These are phyloP conservation scores for Aureobasidium sp. DNA, from an alignment of 2,329 filamentous ascomycete species.

Conservation along the genomic window DNA sequence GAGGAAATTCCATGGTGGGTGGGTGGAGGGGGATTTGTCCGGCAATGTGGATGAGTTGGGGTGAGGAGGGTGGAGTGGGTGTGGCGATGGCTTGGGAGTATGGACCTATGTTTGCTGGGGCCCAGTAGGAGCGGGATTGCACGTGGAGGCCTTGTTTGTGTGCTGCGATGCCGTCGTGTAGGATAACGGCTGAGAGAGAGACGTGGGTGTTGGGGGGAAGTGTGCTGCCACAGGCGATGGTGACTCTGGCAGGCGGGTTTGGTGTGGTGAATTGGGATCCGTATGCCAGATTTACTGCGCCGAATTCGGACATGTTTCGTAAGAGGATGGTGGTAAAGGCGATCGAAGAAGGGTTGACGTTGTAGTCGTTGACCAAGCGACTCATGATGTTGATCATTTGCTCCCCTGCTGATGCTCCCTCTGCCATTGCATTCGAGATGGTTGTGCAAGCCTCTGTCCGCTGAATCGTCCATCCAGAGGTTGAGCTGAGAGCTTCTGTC, in stretches of 20 bases:
- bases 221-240: conserved; percentile 63
- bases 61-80: conserved; percentile 20
- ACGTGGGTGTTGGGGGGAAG: conserved; percentile 54
- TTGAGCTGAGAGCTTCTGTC: neutral
- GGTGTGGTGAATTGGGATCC: conserved; percentile 62
- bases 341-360: conserved; percentile 23
- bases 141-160: conserved; percentile 61
- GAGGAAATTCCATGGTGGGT: conserved; percentile 58
- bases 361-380: conserved; percentile 21
- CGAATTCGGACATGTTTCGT: conserved; percentile 71
- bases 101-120: conserved; percentile 92
- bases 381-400: conserved; percentile 34
- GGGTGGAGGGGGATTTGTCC: conserved; percentile 89
- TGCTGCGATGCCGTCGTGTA: conserved; percentile 20
- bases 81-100: conserved; percentile 80
- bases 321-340: conserved; percentile 56
- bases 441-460: conserved; percentile 15
- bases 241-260: conserved; percentile 78
- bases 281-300: conserved; percentile 65
- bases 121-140: conserved; percentile 92
- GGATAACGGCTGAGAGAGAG: conserved; percentile 48
- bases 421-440: conserved; percentile 22
- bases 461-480: neutral
- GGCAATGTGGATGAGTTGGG: conserved; percentile 55
- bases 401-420: conserved; percentile 30